A percentile compares a stretch with the other conserved stretches of the same genome.
Conservation (phyloP, 176 grass and related monocot species). For the Carex scoparia region DNA sequence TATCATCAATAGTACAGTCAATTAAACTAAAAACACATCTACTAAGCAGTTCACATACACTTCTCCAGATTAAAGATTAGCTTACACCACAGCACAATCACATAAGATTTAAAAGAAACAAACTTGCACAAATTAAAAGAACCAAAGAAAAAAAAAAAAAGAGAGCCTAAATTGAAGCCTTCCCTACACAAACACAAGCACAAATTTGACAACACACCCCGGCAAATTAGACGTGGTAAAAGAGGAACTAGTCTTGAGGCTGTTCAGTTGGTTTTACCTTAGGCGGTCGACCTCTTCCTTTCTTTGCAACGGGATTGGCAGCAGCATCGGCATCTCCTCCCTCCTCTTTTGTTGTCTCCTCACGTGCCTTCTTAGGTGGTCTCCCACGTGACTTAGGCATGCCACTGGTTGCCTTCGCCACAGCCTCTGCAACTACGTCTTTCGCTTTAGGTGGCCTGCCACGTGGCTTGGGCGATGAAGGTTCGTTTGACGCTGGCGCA, state of each 20-base stretch:
- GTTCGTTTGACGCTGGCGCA: not conserved
- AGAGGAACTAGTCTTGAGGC: not conserved
- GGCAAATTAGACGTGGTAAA: not conserved
- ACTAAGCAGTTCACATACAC: constrained; percentile 21
- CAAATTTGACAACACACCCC: not conserved
- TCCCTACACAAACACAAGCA: not conserved
- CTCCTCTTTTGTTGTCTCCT: not conserved
- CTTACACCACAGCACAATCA: constrained; percentile 32
- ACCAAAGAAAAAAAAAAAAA: not conserved
- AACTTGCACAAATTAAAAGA: constrained; percentile 20
- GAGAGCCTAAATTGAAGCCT: constrained; percentile 19
- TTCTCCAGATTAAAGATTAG: constrained; percentile 36
- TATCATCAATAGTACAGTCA: constrained; percentile 36
- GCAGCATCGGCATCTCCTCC: not conserved
- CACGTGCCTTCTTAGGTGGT: constrained; percentile 49
- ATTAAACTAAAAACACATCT: constrained; percentile 15
- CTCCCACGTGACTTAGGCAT: constrained; percentile 47
- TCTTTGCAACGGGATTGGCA: constrained; percentile 35
- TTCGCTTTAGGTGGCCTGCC: constrained; percentile 63
- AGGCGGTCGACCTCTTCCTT: constrained; percentile 61
- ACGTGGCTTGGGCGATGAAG: constrained; percentile 28
- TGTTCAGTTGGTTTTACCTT: constrained; percentile 44
- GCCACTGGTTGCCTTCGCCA: constrained; percentile 35
- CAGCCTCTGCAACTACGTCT: constrained; percentile 32
- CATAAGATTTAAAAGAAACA: constrained; percentile 27